Evolutionary conservation across 495 filamentous ascomycete genomes (phyloP).

Genomic region (Talaromyces thailandensis): DNA sequence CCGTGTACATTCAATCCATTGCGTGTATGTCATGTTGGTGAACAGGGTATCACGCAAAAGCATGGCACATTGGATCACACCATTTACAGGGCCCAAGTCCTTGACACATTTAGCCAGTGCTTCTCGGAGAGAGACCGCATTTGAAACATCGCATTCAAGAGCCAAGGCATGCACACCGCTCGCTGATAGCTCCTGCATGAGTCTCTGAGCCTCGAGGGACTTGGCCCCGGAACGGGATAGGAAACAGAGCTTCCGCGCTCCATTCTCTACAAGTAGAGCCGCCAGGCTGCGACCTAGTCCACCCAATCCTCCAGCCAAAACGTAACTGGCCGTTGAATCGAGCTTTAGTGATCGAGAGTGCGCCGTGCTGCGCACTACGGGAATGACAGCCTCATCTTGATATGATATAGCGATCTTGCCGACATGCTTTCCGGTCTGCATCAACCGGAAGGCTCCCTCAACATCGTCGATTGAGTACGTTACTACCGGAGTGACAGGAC

Average conservation of each 20-base stretch:
- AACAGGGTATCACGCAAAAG: too few relatives aligned
- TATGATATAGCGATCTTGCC: too few relatives aligned
- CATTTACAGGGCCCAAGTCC: too few relatives aligned
- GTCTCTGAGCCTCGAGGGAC: too few relatives aligned
- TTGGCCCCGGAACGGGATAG: constrained; percentile 11
- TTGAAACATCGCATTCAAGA: too few relatives aligned
- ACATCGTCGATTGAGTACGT: constrained; percentile 29
- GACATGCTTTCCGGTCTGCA: constrained; percentile 52
- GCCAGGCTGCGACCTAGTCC: constrained; percentile 16
- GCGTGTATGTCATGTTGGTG: too few relatives aligned
- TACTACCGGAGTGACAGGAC: constrained; percentile 24
- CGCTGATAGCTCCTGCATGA: too few relatives aligned
- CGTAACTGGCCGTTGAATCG: constrained; percentile 13
- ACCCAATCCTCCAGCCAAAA: constrained; percentile 21
- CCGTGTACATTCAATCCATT: too few relatives aligned
- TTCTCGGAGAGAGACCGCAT: too few relatives aligned
- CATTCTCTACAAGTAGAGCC: constrained; percentile 15
- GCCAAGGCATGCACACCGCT: too few relatives aligned
- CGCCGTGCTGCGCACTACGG: constrained; percentile 30
- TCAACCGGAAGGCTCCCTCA: constrained; percentile 42
- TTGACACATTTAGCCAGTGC: too few relatives aligned
- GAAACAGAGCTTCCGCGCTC: constrained; percentile 17
- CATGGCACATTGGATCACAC: too few relatives aligned
- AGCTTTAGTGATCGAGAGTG: constrained; percentile 7
- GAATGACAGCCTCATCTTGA: constrained; percentile 49